phyloP scores from a whole-genome alignment of 1,284 basidiomycete species.

The Sanghuangporus weigelae region DNA sequence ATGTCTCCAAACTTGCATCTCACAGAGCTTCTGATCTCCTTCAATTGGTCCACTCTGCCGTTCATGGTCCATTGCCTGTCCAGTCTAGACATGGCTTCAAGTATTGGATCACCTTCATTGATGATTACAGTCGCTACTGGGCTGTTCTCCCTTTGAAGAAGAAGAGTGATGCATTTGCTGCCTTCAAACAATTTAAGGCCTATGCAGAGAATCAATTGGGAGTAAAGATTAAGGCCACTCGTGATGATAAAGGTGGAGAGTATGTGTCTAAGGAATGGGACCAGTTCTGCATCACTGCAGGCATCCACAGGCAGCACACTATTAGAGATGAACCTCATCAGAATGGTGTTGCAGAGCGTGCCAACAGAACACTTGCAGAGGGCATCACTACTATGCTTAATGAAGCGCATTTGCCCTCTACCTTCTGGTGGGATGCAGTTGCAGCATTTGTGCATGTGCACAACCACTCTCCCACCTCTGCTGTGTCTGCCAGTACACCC shows the following conservation, averaged over 20 bases:
- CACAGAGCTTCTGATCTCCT: no score
- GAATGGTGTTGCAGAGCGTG: no score
- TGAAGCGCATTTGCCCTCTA: no score
- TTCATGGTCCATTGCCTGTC: slow-evolving; percentile 22
- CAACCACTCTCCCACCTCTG: no score
- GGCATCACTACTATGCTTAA: no score
- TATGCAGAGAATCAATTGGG: slow-evolving; percentile 22
- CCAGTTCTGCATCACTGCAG: not conserved
- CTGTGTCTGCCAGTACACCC: no score
- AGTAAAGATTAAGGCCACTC: slow-evolving; percentile 20
- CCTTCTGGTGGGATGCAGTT: no score
- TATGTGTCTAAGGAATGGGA: slow-evolving; percentile 22
- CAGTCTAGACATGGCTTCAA: slow-evolving; percentile 17
- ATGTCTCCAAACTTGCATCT: no score
- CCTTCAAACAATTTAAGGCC: slow-evolving; percentile 23
- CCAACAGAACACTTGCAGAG: no score
- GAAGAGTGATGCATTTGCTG: slow-evolving; percentile 21
- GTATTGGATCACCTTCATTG: slow-evolving; percentile 26
- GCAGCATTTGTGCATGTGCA: no score
- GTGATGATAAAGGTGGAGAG: slow-evolving; percentile 26
- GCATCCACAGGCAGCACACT: not conserved
- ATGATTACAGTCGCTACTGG: slow-evolving; percentile 21
- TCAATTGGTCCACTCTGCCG: slow-evolving; percentile 23
- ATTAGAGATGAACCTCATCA: no score
- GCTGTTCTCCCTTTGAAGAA: slow-evolving; percentile 18